Base-by-base conservation (phyloP, 2,329 filamentous ascomycete genomes). In the Diaporthe ampelina region DNA sequence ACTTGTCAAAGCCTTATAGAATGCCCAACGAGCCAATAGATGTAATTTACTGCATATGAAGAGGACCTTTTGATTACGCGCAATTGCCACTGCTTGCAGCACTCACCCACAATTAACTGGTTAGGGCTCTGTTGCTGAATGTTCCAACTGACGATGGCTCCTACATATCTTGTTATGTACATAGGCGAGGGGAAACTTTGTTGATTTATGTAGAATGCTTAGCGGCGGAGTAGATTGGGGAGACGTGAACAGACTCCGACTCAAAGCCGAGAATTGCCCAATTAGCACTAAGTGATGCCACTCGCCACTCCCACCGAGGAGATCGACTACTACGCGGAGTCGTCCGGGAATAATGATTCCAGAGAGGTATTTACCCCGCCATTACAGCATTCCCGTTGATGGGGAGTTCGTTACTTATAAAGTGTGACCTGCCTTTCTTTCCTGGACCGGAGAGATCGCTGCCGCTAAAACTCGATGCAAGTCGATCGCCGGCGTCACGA, bases 331-430 rank as follows among this genome's bases (percentile, higher is more conserved):
- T 37, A 37, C 56, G 19, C 56, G 29, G 56, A 37, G 4, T 37
- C 32, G n/a, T 35, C 56, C 56, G 56, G 56, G 56, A 37, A 58
- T 37, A 58, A 37, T 29, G 56, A 58, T 37, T n/a, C 19, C 19
- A 37, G 19, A 37, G 15, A 35, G 21, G 3, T 8, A 11, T 58
- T 29, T 58, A 58, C 56, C 56, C 56, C 56, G 21, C 56, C 45
- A 24, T 58, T 9, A 37, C 32, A n/a, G 19, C 19, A 35, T 17
- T 58, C 5, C 19, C 19, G 10, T 24, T n/a, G 2, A 58, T 24
- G 32, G 17, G n/a, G 56, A 37, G 11, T 35, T 35, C 54, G 13
- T 21, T 35, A 8, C 19, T n/a, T 19, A 45, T 17, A 6, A 35
- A 29, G 10, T 57, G 32, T 58, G 29, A 35, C 56, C 56, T 37